Conservation (phyloP, 805 yeast species). For the Metschnikowia matae region DNA sequence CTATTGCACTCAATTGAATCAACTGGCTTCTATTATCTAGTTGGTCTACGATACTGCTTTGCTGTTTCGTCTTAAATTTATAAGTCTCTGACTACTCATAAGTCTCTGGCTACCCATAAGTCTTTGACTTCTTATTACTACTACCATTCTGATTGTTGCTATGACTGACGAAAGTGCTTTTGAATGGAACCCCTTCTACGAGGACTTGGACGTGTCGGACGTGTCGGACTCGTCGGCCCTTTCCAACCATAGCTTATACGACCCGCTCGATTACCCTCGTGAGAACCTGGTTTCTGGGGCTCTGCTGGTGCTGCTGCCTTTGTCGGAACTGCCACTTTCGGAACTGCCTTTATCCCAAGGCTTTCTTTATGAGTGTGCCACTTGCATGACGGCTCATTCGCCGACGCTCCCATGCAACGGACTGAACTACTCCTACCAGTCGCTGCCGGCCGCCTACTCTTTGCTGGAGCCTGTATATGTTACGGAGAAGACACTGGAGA, state of each 20-base stretch:
- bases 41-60: too few species aligned
- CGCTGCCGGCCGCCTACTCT: constrained; percentile 1
- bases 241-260: neutral
- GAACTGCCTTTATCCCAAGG: neutral
- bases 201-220: constrained; percentile 3
- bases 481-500: constrained; percentile 10
- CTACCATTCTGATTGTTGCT: neutral
- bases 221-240: neutral
- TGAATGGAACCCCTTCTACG: constrained; percentile 21
- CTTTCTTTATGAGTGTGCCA: constrained; percentile 18
- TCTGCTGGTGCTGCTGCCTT: neutral
- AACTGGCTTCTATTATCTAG: too few species aligned
- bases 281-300: neutral
- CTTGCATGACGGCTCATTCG: constrained; percentile 16
- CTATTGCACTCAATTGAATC: too few species aligned
- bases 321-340: neutral
- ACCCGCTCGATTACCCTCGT: neutral
- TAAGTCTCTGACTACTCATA: too few species aligned
- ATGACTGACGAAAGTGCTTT: constrained; percentile 5
- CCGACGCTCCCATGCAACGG: constrained; percentile 15
- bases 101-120: too few species aligned
- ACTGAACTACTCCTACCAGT: constrained; percentile 8
- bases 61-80: too few species aligned
- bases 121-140: neutral
- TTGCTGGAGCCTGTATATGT: constrained; percentile 11